Evolutionary conservation across 768 basidiomycete species (phyloP).

Genomic region (Mycena albidolilacea): DNA sequence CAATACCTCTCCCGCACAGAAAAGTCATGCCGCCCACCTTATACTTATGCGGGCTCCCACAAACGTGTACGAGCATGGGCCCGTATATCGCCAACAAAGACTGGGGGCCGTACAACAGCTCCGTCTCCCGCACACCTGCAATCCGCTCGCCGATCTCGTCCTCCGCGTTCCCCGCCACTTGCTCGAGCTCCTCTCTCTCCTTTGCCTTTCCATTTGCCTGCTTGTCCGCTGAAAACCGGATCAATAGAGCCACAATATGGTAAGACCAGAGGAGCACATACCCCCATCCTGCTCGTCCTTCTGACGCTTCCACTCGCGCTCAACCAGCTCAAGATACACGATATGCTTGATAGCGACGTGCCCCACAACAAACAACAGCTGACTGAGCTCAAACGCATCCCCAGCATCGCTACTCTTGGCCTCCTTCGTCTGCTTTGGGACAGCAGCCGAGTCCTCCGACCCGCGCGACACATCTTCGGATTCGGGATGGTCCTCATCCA

Average conservation of each 20-base stretch:
- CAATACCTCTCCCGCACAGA: neutral
- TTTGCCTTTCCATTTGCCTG: constrained; percentile 67
- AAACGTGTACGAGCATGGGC: constrained; percentile 91
- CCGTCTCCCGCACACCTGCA: constrained; percentile 85
- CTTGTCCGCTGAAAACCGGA: constrained; percentile 68
- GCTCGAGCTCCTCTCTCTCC: constrained; percentile 91
- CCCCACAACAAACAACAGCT: constrained; percentile 95
- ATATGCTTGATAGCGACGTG: constrained; percentile 99
- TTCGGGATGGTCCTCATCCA: constrained; percentile 69
- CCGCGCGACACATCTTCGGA: constrained; percentile 50
- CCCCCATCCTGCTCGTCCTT: constrained; percentile 91
- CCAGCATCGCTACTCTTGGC: constrained; percentile 69
- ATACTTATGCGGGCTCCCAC: constrained; percentile 91
- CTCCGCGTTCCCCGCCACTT: constrained; percentile 97
- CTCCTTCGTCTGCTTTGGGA: constrained; percentile 43
- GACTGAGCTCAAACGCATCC: constrained; percentile 90
- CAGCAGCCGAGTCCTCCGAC: constrained; percentile 47
- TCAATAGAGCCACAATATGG: neutral
- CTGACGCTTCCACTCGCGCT: constrained; percentile 96
- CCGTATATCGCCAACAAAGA: constrained; percentile 90
- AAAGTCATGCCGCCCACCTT: constrained; percentile 67
- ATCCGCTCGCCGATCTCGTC: constrained; percentile 98
- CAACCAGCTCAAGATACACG: constrained; percentile 94
- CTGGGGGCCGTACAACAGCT: constrained; percentile 86
- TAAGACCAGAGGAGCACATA: constrained; percentile 55